These are phyloP conservation scores for Malassezia pachydermatis DNA, from an alignment of 1,284 basidiomycete species.

Conservation along the genomic window DNA sequence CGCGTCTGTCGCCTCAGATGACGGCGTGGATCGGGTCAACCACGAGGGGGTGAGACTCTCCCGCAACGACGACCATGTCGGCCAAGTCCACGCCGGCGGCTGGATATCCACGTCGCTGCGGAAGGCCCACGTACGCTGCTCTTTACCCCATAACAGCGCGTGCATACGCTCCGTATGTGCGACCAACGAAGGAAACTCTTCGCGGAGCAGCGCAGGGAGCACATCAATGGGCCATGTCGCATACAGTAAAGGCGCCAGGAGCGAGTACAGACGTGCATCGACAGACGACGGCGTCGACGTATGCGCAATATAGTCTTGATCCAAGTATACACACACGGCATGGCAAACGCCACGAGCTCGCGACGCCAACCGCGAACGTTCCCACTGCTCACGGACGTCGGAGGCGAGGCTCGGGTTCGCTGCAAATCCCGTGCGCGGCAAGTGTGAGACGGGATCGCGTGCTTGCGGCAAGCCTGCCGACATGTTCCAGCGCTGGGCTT, in stretches of 20 bases:
- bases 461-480: conserved; percentile 21
- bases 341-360: conserved; percentile 20
- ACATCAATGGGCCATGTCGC: conserved; percentile 18
- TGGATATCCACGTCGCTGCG: conserved; percentile 2
- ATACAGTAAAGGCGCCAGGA: conserved; percentile 27
- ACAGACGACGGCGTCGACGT: conserved; percentile 13
- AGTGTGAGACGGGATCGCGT: conserved; percentile 16
- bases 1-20: background rate
- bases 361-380: conserved; percentile 15
- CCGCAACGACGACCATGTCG: conserved; percentile 10
- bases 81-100: background rate
- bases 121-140: conserved; percentile 8
- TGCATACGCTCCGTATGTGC: conserved; percentile 15
- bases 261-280: conserved; percentile 26
- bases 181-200: conserved; percentile 19
- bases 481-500: conserved; percentile 22
- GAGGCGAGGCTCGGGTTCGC: background rate
- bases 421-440: background rate
- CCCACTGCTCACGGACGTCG: conserved; percentile 15
- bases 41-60: conserved; percentile 14
- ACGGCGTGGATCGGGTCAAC: background rate
- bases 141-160: conserved; percentile 16
- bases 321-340: conserved; percentile 17
- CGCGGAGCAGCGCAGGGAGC: conserved; percentile 16
- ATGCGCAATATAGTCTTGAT: background rate